Evolutionary conservation across 768 basidiomycete species (phyloP).

Genomic region (Trametes coccinea): DNA sequence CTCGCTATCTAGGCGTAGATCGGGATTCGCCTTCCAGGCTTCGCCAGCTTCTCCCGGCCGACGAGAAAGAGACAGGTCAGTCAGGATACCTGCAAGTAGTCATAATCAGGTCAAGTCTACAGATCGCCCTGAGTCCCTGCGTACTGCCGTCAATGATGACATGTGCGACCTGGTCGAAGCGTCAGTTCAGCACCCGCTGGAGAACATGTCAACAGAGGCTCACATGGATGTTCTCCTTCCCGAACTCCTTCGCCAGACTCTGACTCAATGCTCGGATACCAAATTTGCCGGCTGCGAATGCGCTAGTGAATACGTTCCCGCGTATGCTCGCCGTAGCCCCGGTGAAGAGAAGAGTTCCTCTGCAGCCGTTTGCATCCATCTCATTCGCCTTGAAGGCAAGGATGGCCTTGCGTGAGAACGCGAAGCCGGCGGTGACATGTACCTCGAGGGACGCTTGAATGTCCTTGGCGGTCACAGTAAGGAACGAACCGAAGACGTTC

Average conservation of each 20-base stretch:
- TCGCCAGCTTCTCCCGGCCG: constrained; percentile 20
- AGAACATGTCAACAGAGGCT: background rate
- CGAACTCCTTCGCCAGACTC: constrained; percentile 44
- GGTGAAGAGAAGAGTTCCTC: constrained; percentile 45
- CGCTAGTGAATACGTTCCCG: constrained; percentile 39
- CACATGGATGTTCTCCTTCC: constrained; percentile 44
- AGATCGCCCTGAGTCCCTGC: constrained; percentile 1
- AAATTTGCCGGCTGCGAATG: constrained; percentile 42
- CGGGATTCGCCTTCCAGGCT: constrained; percentile 45
- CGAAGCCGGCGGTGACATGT: constrained; percentile 39
- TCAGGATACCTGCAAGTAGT: constrained; percentile 35
- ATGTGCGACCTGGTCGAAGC: constrained; percentile 53
- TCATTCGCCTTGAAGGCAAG: constrained; percentile 35
- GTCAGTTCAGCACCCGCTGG: background rate
- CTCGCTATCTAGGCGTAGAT: constrained; percentile 54
- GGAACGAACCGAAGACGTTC: constrained; percentile 38
- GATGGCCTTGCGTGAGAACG: constrained; percentile 38
- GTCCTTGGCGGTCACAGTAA: constrained; percentile 39
- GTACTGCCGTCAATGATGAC: constrained; percentile 70
- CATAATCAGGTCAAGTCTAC: background rate
- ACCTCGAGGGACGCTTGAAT: constrained; percentile 30
- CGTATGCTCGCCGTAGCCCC: constrained; percentile 43
- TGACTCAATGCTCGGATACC: constrained; percentile 40
- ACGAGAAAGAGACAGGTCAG: constrained; percentile 34
- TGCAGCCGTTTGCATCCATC: constrained; percentile 32